Conservation (phyloP, 2,329 filamentous ascomycete species). For the Penicillium sp. region DNA sequence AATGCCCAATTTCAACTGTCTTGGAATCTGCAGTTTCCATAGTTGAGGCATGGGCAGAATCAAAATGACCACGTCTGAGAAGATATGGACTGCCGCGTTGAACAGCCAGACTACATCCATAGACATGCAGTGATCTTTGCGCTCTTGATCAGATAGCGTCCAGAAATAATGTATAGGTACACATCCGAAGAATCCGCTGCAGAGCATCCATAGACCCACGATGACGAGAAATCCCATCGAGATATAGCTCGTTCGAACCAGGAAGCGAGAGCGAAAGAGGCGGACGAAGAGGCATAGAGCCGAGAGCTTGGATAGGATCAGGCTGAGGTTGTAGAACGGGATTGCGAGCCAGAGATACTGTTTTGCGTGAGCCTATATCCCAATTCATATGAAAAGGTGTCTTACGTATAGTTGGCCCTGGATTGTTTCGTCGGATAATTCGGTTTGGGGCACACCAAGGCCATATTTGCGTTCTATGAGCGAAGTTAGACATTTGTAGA, state of each 20-base stretch:
- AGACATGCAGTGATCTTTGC: slow-evolving; percentile 21
- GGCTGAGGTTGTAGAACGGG: slow-evolving; percentile 37
- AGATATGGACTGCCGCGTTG: slow-evolving; percentile 32
- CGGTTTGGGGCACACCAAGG: slow-evolving; percentile 14
- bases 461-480: slow-evolving; percentile 23
- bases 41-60: slow-evolving; percentile 30
- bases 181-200: slow-evolving; percentile 31
- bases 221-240: slow-evolving; percentile 22
- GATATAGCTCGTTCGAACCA: slow-evolving; percentile 19
- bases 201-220: slow-evolving; percentile 29
- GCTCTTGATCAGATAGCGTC: not conserved
- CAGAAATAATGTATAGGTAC: slow-evolving; percentile 29
- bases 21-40: slow-evolving; percentile 23
- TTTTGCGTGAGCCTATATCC: not conserved
- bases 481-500: not conserved
- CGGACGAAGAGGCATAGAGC: slow-evolving; percentile 33
- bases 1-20: slow-evolving; percentile 25
- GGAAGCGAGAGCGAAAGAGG: slow-evolving; percentile 28
- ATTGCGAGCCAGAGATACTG: slow-evolving; percentile 35
- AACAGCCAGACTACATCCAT: slow-evolving; percentile 26
- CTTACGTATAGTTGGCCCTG: slow-evolving; percentile 25
- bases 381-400: not conserved
- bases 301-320: slow-evolving; percentile 36
- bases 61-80: slow-evolving; percentile 27
- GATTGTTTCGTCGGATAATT: slow-evolving; percentile 6